Evolutionary conservation across 495 filamentous ascomycete species (phyloP), one percentile per base, ranked within the genome.

Genomic region (Apiosordaria backusii): DNA sequence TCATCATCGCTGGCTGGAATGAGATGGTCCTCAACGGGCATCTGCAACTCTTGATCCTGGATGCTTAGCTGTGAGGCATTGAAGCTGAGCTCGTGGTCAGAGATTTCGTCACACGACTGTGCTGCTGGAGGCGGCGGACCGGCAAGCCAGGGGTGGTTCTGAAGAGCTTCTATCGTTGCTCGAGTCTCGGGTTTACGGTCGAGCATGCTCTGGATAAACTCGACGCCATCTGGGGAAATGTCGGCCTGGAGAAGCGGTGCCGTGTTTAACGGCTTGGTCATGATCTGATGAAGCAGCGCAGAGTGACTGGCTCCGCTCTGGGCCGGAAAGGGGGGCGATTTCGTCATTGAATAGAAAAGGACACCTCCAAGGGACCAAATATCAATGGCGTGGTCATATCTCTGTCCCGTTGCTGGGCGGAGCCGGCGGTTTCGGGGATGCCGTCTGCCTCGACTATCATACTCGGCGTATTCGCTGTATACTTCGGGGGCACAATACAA

Each of bases 401-500:
- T 85, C 61, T 83, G 82, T 19, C 78, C 79, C 18, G 77, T 75
- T 18, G 65, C 62, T 27, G 67, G 70, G 24, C 76, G 75, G 4
- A 75, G 73, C 6, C 71, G 71, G 53, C 76, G 77, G 24, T 73
- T 79, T 25, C 76, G 80, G 24, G 74, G 73, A 27, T 79, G 75
- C 55, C 83, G 80, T 18, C 76, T 75, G 55, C 82, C 82, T 40
- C 68, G 64, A 5, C 77, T 69, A 67, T 85, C 80, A 67, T 86
- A 87, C 54, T 85, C 80, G n/a, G 78, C 76, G 74, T 92, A 97
- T 61, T 93, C 90, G 0, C 90, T 90, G 72, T 97, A 99, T 2
- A 99, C 92, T 73, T 99, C 95, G 1, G 95, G 95, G 2, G 95
- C 95, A 72, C 96, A 97, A 74, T 97, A 99, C 10, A 98, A 81